Percentiles rank a stretch among this genome's conserved stretches.
These are phyloP conservation scores for Suillus discolor DNA, from an alignment of 768 basidiomycete species.

Conservation along the genomic window DNA sequence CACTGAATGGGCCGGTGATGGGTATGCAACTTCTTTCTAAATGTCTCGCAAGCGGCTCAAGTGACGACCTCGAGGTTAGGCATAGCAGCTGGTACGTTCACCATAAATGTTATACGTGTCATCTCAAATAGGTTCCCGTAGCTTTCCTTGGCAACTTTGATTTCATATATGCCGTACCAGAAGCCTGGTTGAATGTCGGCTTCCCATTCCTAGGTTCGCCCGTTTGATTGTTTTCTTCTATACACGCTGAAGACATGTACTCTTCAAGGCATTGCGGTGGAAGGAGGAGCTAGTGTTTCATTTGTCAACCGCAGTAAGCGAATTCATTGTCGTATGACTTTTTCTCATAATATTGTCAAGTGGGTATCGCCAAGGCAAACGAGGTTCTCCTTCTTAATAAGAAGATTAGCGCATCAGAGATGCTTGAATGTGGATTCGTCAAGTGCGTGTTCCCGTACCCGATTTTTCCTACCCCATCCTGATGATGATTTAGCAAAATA, in stretches of 20 bases:
- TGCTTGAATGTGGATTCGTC: constrained; percentile 62
- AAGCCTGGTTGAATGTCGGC: constrained; percentile 63
- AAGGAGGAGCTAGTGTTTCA: constrained; percentile 69
- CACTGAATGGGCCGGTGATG: constrained; percentile 76
- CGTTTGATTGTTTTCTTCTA: not conserved
- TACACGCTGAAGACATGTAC: constrained; percentile 9
- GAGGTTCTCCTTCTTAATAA: constrained; percentile 73
- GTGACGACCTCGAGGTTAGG: constrained; percentile 37
- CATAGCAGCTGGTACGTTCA: constrained; percentile 58
- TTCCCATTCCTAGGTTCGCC: constrained; percentile 62
- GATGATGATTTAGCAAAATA: constrained; percentile 48
- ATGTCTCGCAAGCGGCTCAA: not conserved
- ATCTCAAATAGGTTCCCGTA: constrained; percentile 23
- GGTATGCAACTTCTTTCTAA: constrained; percentile 41
- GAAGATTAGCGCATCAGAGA: constrained; percentile 60
- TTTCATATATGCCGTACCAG: constrained; percentile 68
- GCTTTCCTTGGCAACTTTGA: constrained; percentile 75
- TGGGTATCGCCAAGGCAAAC: constrained; percentile 70
- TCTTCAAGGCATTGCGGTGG: constrained; percentile 58
- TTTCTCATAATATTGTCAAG: constrained; percentile 34
- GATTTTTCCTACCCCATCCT: not conserved
- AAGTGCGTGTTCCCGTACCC: constrained; percentile 46
- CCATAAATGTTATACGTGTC: not conserved
- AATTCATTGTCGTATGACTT: not conserved
- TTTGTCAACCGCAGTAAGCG: constrained; percentile 66